These are phyloP conservation scores for Thraustotheca clavata DNA, from an alignment of 352 stramenopile genomes.

Conservation along the genomic window DNA sequence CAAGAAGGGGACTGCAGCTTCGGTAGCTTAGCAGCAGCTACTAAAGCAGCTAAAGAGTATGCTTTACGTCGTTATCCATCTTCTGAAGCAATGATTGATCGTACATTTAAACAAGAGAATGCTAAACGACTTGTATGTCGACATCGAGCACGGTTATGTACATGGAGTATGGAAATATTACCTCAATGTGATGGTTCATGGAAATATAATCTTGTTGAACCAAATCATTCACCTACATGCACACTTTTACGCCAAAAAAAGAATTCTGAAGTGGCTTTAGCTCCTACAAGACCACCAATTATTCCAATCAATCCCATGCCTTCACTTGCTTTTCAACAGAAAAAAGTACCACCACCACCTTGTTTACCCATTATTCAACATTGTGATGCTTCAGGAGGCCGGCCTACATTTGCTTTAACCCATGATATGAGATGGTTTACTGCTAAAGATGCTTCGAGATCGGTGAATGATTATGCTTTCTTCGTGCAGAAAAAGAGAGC, in stretches of 20 bases:
- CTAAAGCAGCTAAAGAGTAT: constrained; percentile 17
- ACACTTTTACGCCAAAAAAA: background rate
- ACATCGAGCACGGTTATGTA: background rate
- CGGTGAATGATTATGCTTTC: constrained; percentile 65
- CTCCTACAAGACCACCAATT: background rate
- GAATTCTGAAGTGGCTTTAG: too few species aligned
- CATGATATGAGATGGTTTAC: constrained; percentile 66
- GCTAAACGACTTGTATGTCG: constrained; percentile 18
- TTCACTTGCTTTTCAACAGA: background rate
- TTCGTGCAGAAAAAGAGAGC: constrained; percentile 73
- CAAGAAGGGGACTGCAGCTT: background rate
- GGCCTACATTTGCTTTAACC: background rate
- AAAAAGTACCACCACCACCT: background rate
- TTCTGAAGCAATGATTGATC: constrained; percentile 4
- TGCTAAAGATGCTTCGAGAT: constrained; percentile 66
- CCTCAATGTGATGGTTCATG: background rate
- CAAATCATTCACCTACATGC: constrained; percentile 4
- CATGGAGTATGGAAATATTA: constrained; percentile 10
- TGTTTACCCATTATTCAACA: background rate
- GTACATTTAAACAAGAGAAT: constrained; percentile 11
- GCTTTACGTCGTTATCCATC: background rate
- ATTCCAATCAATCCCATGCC: background rate
- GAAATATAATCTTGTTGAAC: background rate
- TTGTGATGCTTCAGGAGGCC: background rate
- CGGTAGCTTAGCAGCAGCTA: background rate